phyloP scores from a whole-genome alignment of 176 grass and related monocot genomes.

The Rhynchospora breviuscula region DNA sequence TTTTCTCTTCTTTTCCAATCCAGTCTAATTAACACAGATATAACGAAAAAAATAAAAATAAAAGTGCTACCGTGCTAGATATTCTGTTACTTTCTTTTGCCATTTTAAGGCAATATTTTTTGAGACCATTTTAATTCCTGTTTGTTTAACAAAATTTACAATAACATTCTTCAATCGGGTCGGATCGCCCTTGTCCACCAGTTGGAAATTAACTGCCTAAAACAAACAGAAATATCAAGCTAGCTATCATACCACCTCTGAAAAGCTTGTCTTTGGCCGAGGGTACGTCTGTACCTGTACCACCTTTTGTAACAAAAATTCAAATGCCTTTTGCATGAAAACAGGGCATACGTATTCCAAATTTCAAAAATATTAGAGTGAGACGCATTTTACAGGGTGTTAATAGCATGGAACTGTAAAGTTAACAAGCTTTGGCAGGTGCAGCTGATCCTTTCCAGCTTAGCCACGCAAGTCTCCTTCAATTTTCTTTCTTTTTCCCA shows the following conservation, averaged over 20 bases:
- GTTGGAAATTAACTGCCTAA: neutral
- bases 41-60: no score
- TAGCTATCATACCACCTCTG: slow-evolving; percentile 10
- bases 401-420: slow-evolving; percentile 23
- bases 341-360: neutral
- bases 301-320: slow-evolving; percentile 8
- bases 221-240: slow-evolving; percentile 15
- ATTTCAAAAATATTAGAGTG: neutral
- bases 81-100: no score
- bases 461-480: slow-evolving; percentile 14
- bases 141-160: no score
- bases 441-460: slow-evolving; percentile 25
- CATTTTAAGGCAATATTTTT: no score
- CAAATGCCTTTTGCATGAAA: slow-evolving; percentile 20
- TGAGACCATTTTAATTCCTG: no score
- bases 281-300: neutral
- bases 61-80: no score
- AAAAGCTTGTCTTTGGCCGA: slow-evolving; percentile 10
- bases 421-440: slow-evolving; percentile 23
- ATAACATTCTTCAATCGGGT: no score
- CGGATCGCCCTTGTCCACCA: no score
- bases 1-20: no score
- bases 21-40: no score
- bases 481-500: neutral
- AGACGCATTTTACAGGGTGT: slow-evolving; percentile 3